Conservation (phyloP, 805 yeast species). For the Candida nonsorbophila region DNA sequence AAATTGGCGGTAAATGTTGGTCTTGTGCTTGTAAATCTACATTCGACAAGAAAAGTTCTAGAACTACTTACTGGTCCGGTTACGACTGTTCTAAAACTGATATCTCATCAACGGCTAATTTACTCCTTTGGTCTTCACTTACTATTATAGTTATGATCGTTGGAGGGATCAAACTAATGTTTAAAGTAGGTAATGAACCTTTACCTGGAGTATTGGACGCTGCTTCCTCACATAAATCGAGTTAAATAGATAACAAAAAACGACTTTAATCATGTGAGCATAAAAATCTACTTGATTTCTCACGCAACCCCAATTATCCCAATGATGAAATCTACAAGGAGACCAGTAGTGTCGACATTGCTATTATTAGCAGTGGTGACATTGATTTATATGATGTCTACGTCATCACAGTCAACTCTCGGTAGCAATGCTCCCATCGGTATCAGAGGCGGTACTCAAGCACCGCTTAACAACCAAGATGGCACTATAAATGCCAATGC, state of each 20-base stretch:
- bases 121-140: constrained; percentile 63
- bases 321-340: constrained; percentile 17
- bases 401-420: too few species aligned
- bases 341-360: constrained; percentile 22
- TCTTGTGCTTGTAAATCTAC: constrained; percentile 47
- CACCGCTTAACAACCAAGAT: too few species aligned
- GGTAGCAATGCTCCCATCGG: too few species aligned
- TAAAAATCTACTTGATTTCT: too few species aligned
- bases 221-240: constrained; percentile 44
- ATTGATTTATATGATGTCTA: constrained; percentile 22
- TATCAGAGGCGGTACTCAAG: too few species aligned
- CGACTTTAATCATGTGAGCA: too few species aligned
- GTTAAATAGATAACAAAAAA: too few species aligned
- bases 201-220: constrained; percentile 67
- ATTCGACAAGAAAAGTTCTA: constrained; percentile 31
- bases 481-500: too few species aligned
- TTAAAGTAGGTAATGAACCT: constrained; percentile 51
- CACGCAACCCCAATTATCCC: too few species aligned
- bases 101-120: constrained; percentile 58
- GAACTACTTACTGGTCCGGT: constrained; percentile 54
- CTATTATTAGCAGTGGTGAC: constrained; percentile 17
- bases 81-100: constrained; percentile 63
- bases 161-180: constrained; percentile 50
- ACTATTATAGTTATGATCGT: constrained; percentile 42
- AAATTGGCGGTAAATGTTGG: constrained; percentile 36